Evolutionary conservation across 371 early-diverging fungal species (phyloP).

Genomic region (Rhizomucor pusillus): DNA sequence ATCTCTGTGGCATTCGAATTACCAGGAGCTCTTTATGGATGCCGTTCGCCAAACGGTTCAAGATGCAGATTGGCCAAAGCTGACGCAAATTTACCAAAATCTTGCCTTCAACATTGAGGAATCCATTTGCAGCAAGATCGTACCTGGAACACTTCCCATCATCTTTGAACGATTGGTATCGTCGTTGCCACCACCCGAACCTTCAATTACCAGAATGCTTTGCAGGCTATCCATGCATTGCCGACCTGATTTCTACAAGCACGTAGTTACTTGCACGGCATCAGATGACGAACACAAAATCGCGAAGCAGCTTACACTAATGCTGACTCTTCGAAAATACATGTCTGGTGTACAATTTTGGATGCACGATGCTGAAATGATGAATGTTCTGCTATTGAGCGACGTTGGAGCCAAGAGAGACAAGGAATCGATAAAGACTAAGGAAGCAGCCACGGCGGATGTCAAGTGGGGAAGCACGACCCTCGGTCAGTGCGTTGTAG

Average conservation of each 20-base stretch:
- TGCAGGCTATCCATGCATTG: slow-evolving; percentile 37
- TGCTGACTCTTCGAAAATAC: slow-evolving; percentile 48
- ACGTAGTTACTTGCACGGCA: slow-evolving; percentile 59
- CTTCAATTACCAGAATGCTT: slow-evolving; percentile 38
- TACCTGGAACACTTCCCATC: slow-evolving; percentile 28
- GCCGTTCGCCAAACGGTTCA: slow-evolving; percentile 29
- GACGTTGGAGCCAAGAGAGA: slow-evolving; percentile 43
- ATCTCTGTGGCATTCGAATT: slow-evolving; percentile 42
- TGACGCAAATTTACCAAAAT: slow-evolving; percentile 25
- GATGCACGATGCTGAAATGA: slow-evolving; percentile 68
- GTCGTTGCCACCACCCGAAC: slow-evolving; percentile 26
- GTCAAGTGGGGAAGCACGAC: slow-evolving; percentile 58
- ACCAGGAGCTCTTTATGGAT: slow-evolving; percentile 25
- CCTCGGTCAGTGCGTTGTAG: slow-evolving; percentile 58
- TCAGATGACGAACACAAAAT: slow-evolving; percentile 54
- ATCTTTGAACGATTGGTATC: slow-evolving; percentile 24
- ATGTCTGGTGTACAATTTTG: slow-evolving; percentile 58
- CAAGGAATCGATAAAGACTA: background rate
- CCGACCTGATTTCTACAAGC: slow-evolving; percentile 49
- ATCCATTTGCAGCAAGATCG: slow-evolving; percentile 28
- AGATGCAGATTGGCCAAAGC: slow-evolving; percentile 20
- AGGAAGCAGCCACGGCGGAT: background rate
- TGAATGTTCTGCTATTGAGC: slow-evolving; percentile 57
- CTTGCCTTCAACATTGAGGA: slow-evolving; percentile 26
- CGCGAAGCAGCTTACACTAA: slow-evolving; percentile 36